A percentile compares a stretch with the other conserved stretches of the same genome.
phyloP scores from a whole-genome alignment of 2,329 filamentous ascomycete genomes.

The Phialocephala sp. region DNA sequence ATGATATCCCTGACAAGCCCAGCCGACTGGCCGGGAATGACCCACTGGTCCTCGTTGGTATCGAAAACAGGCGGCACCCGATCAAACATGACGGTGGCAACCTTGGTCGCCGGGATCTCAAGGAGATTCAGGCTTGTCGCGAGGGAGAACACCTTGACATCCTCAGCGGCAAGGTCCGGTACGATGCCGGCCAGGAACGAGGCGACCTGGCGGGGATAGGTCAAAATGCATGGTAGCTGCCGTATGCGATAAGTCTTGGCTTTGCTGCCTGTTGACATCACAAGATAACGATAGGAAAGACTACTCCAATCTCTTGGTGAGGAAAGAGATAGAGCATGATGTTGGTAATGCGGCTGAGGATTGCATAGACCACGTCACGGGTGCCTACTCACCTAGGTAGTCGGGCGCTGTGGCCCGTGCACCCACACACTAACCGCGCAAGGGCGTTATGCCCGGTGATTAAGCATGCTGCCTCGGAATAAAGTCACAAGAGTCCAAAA shows the following conservation, averaged over 20 bases:
- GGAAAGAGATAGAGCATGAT: background rate
- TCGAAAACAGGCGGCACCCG: background rate
- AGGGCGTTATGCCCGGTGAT: too few species aligned
- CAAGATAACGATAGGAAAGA: background rate
- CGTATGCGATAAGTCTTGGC: background rate
- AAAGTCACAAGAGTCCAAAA: too few species aligned
- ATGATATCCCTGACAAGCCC: background rate
- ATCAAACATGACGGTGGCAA: background rate
- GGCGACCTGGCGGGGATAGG: background rate
- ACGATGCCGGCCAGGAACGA: background rate
- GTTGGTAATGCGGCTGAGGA: background rate
- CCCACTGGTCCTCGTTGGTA: background rate
- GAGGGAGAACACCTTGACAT: background rate
- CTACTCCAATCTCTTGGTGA: background rate
- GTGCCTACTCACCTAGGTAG: too few species aligned
- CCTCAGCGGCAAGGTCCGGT: background rate
- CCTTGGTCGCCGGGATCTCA: background rate
- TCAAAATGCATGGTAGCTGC: background rate
- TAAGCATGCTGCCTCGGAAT: too few species aligned
- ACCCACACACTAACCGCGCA: too few species aligned
- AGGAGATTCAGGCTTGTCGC: background rate
- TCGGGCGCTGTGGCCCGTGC: too few species aligned
- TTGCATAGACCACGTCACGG: background rate
- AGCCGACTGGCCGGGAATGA: background rate
- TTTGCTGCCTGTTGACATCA: background rate